Evolutionary conservation across 2,329 filamentous ascomycete genomes (phyloP).

Genomic region (Xylariaceae sp.): DNA sequence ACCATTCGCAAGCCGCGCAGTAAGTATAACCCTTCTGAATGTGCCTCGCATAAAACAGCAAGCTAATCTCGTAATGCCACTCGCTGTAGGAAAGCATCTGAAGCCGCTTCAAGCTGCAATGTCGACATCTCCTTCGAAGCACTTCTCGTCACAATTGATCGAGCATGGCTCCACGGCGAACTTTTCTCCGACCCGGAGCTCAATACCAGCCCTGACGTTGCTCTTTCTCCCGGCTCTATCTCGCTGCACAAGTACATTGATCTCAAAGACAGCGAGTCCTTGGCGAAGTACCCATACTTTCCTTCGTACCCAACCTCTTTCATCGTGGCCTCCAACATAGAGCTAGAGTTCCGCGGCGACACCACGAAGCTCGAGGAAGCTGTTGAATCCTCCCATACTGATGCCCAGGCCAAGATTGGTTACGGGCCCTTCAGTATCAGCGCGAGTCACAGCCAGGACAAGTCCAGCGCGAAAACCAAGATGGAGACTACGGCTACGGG

Average conservation of each 20-base stretch:
- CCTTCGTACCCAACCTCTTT: not conserved
- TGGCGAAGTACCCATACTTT: not conserved
- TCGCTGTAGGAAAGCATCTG: too few relatives aligned
- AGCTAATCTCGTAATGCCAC: too few relatives aligned
- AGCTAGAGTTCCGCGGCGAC: not conserved
- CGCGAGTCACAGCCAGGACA: not conserved
- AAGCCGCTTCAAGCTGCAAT: not conserved
- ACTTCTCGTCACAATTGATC: not conserved
- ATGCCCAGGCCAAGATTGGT: not conserved
- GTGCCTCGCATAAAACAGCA: too few relatives aligned
- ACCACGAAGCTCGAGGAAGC: not conserved
- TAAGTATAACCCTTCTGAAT: too few relatives aligned
- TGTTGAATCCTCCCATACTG: not conserved
- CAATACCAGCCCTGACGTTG: not conserved
- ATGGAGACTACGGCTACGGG: not conserved
- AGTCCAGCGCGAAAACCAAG: not conserved
- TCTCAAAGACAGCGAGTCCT: too few relatives aligned
- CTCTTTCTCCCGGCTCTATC: not conserved
- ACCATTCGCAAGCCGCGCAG: too few relatives aligned
- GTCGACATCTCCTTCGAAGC: not conserved
- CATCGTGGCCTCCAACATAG: not conserved
- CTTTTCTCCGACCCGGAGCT: constrained; percentile 1
- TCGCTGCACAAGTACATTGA: not conserved
- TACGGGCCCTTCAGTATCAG: not conserved
- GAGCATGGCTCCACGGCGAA: constrained; percentile 2